Evolutionary conservation across 73 alveolate species (phyloP), one percentile per base, ranked within the genome.

Genomic region (Symbiodinium pilosum): DNA sequence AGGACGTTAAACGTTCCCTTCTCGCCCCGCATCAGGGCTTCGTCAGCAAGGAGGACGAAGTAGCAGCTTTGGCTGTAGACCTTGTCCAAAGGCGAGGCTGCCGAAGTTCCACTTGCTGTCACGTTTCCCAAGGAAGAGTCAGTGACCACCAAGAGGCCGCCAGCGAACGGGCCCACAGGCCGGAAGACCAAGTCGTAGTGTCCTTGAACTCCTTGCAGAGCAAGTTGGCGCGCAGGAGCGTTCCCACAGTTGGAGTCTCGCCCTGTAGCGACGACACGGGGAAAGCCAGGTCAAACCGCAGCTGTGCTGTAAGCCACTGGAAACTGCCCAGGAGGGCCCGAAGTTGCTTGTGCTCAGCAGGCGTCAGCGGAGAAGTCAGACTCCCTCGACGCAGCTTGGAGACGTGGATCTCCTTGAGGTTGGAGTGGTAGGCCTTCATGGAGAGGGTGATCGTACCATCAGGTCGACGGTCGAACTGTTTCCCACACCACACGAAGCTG

Each of bases 91-190:
- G 84, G 68, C 1, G 85, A 26, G 24, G 84, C 94, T 30, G 6
- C n/a, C 0, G 64, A 24, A 1, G 64, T 14, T 0, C 94, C 94
- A 3, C 38, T 18, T 0, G 56, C 54, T 0, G 28, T 39, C n/a
- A 87, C 94, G 28, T 87, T 87, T 2, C 94, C 94, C 26, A 87
- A 32, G 1, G 94, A 75, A 2, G 94, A 75, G 41, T 87, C 94
- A 0, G 94, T 51, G 0, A 87, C 84, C 8, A 51, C 64, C 41
- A 87, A 54, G 1, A 87, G 56, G 4, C 94, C 94, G 24, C 64
- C 94, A 0, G 42, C 0, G 30, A 34, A 47, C 30, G n/a, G 64
- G 26, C 54, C 94, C 41, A 87, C 51, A 3, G 94, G 85, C 28
- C 84, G n/a, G 42, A 87, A 87, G 26, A 51, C 20, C 84, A 87